Percentiles rank a stretch among this genome's conserved stretches.
Conservation (phyloP, 345 rosid genomes). For the Punica granatum region DNA sequence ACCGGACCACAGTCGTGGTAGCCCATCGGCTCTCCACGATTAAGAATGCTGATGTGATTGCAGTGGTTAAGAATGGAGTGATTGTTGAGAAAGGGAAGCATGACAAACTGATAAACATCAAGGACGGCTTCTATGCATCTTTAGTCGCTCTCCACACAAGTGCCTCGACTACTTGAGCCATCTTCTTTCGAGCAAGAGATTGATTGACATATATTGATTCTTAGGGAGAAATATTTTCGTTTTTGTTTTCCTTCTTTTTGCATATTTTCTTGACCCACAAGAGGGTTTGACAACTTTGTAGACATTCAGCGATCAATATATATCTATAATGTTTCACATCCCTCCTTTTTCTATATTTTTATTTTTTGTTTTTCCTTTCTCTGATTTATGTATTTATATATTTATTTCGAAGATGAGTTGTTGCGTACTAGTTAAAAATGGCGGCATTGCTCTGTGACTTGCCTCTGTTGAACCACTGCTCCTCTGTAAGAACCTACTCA, state of each 20-base stretch:
- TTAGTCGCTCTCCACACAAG: constrained; percentile 35
- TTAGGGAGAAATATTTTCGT: too few relatives aligned
- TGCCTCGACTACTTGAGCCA: constrained; percentile 23
- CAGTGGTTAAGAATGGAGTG: constrained; percentile 43
- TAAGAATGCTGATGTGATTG: constrained; percentile 49
- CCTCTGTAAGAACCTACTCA: constrained; percentile 1
- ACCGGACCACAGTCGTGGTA: constrained; percentile 40
- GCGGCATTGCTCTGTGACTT: constrained; percentile 6
- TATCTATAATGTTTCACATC: too few relatives aligned
- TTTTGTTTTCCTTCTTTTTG: too few relatives aligned
- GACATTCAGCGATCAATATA: too few relatives aligned
- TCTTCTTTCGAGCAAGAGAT: too few relatives aligned
- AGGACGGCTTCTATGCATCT: constrained; percentile 42
- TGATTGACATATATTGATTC: too few relatives aligned
- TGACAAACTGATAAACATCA: constrained; percentile 31
- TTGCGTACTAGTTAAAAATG: not conserved
- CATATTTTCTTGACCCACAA: too few relatives aligned
- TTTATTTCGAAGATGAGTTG: too few relatives aligned
- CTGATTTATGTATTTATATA: too few relatives aligned
- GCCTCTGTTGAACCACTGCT: not conserved
- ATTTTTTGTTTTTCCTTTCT: too few relatives aligned
- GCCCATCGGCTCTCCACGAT: constrained; percentile 53
- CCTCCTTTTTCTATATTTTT: too few relatives aligned
- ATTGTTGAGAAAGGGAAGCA: constrained; percentile 57
- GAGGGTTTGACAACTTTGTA: too few relatives aligned